Evolutionary conservation across 2,329 filamentous ascomycete genomes (phyloP).

Genomic region (Lecanosticta acicola): DNA sequence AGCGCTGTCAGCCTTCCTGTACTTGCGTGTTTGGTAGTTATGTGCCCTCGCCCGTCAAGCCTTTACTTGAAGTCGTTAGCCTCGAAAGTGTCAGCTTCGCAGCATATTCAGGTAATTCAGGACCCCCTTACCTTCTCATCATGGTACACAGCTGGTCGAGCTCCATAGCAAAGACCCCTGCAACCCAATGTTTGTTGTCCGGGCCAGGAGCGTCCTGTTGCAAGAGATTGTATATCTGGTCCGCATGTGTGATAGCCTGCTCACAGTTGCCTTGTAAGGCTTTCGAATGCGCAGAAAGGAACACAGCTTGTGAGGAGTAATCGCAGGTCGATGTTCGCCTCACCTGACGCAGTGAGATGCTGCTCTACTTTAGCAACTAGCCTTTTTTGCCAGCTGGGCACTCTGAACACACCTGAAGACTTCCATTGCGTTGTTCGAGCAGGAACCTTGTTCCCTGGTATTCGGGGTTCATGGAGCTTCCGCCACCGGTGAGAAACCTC

Average conservation of each 20-base stretch:
- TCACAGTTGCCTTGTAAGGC: slow-evolving; percentile 24
- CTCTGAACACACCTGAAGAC: slow-evolving; percentile 15
- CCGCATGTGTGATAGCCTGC: slow-evolving; percentile 23
- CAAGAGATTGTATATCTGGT: slow-evolving; percentile 21
- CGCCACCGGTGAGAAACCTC: slow-evolving; percentile 17
- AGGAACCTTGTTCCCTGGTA: slow-evolving; percentile 17
- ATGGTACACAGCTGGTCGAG: slow-evolving; percentile 19
- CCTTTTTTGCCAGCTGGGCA: too few species aligned
- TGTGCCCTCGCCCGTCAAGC: slow-evolving; percentile 4
- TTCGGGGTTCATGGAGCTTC: slow-evolving; percentile 9
- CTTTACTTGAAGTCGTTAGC: slow-evolving; percentile 21
- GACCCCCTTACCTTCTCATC: slow-evolving; percentile 12
- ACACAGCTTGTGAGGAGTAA: slow-evolving; percentile 24
- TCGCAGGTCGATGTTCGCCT: slow-evolving; percentile 14
- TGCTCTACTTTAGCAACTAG: neutral
- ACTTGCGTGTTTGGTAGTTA: neutral
- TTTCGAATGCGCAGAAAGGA: slow-evolving; percentile 24
- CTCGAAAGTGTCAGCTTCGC: slow-evolving; percentile 5
- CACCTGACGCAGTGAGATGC: slow-evolving; percentile 10
- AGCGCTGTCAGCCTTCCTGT: neutral
- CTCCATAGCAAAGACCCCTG: slow-evolving; percentile 19
- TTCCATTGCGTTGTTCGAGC: slow-evolving; percentile 25
- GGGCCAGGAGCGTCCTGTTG: slow-evolving; percentile 19
- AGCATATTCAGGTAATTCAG: neutral
- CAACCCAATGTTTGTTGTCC: slow-evolving; percentile 15